Evolutionary conservation across 768 basidiomycete species (phyloP).

Genomic region (Amanita phalloides): DNA sequence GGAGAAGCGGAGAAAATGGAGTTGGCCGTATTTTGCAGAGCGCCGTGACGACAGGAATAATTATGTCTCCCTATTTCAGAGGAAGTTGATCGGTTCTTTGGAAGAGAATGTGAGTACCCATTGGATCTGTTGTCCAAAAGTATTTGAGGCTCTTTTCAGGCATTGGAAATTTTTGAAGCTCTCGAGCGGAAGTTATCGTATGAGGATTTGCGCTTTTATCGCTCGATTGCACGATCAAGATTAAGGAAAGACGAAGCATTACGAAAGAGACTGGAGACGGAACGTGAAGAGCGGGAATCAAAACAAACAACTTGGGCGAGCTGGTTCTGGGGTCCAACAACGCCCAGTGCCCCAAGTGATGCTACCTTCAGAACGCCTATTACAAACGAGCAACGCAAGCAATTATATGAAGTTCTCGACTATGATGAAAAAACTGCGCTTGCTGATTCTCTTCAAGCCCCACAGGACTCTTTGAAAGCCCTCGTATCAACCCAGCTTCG

Average conservation of each 20-base stretch:
- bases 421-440: constrained; percentile 83
- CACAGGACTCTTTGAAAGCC: constrained; percentile 72
- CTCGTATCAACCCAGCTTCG: constrained; percentile 70
- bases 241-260: constrained; percentile 77
- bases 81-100: constrained; percentile 47
- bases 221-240: constrained; percentile 85
- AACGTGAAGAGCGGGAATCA: constrained; percentile 39
- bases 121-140: not conserved
- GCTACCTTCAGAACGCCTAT: constrained; percentile 54
- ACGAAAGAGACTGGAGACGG: constrained; percentile 58
- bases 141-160: constrained; percentile 24
- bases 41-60: constrained; percentile 77
- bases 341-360: constrained; percentile 32
- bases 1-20: constrained; percentile 79
- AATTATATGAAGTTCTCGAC: constrained; percentile 85
- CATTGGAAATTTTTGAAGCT: constrained; percentile 38
- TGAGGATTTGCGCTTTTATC: constrained; percentile 94
- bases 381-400: constrained; percentile 83
- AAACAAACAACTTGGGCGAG: constrained; percentile 45
- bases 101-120: constrained; percentile 37
- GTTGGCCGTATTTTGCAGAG: constrained; percentile 84
- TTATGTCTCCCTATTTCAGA: constrained; percentile 82
- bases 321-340: constrained; percentile 77
- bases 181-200: constrained; percentile 82
- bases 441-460: constrained; percentile 54